Evolutionary conservation across 2,329 filamentous ascomycete species (phyloP), one percentile per base, ranked within the genome.

Genomic region (Mycogone perniciosa): DNA sequence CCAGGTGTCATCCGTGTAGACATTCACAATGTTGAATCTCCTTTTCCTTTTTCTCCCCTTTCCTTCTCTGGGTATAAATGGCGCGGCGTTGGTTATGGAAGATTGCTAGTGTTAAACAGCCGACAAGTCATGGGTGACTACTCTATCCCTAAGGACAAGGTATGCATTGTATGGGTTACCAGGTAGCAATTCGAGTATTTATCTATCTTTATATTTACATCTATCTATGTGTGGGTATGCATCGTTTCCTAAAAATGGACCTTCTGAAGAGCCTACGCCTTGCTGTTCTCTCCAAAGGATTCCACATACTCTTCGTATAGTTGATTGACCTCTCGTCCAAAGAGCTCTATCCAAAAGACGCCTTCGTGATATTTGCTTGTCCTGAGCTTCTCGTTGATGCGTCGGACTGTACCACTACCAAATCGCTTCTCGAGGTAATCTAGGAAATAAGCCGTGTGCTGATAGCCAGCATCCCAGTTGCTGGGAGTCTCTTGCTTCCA

Each of bases 371-470:
- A 88, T 69, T 71, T 74, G 38, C 72, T 72, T n/a, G 70, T 70
- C 54, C 82, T 74, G 64, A 95, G 67, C 56, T 76, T 79, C 62
- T 83, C 85, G 62, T 95, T 86, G 45, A 93, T 67, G 51, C 73
- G 76, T 50, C 80, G 72, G 30, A 87, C 75, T 0, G 79, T 80
- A 6, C 80, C 82, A 7, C 66, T 61, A 0, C 82, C 82, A 57
- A 80, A 86, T 44, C 76, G 76, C 34, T 72, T 67, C 70, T 96
- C 91, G 43, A 97, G 71, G 71, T 89, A 96, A 49, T 93, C 84
- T 46, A 97, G 70, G 60, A 97, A 97, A 67, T 89, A 97, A 1
- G 85, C 93, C 6, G 92, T 97, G 58, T 86, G 81, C 72, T 96
- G 86, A 69, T 97, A 97, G 0, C 91, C 91, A 37, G 77, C 80